Conservation (phyloP, 2,329 filamentous ascomycete genomes). For the Ophiostoma piceae region DNA sequence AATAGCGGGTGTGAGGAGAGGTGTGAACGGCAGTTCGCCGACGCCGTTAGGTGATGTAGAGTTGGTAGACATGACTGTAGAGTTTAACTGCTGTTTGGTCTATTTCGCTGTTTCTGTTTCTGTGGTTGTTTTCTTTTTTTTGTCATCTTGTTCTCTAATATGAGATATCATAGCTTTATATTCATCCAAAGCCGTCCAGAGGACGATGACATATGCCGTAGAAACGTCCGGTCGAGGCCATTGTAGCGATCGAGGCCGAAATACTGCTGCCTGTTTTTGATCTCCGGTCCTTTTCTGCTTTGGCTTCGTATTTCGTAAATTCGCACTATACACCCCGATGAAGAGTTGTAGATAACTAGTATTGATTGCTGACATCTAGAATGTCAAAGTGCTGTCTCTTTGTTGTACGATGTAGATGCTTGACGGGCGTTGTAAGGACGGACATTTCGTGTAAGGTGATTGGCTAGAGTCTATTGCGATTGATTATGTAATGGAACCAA, state of each 20-base stretch:
- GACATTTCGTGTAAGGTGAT: conserved; percentile 7
- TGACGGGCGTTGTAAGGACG: not conserved
- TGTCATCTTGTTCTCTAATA: too few relatives aligned
- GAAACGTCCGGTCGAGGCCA: not conserved
- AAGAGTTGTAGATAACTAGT: not conserved
- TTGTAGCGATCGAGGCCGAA: not conserved
- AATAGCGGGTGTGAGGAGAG: not conserved
- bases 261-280: not conserved
- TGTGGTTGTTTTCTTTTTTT: too few relatives aligned
- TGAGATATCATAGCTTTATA: too few relatives aligned
- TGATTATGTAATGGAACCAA: not conserved
- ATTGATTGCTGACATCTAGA: not conserved
- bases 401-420: not conserved
- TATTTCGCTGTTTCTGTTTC: too few relatives aligned
- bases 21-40: not conserved
- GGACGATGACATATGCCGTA: not conserved
- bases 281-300: not conserved
- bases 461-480: not conserved
- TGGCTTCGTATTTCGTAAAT: not conserved
- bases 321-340: not conserved
- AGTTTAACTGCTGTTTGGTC: too few relatives aligned
- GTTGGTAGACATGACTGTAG: not conserved
- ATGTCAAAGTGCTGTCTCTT: not conserved
- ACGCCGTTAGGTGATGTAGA: not conserved
- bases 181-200: not conserved